These are phyloP conservation scores for Epichloe hybrida DNA, from an alignment of 2,329 filamentous ascomycete genomes.

Conservation along the genomic window DNA sequence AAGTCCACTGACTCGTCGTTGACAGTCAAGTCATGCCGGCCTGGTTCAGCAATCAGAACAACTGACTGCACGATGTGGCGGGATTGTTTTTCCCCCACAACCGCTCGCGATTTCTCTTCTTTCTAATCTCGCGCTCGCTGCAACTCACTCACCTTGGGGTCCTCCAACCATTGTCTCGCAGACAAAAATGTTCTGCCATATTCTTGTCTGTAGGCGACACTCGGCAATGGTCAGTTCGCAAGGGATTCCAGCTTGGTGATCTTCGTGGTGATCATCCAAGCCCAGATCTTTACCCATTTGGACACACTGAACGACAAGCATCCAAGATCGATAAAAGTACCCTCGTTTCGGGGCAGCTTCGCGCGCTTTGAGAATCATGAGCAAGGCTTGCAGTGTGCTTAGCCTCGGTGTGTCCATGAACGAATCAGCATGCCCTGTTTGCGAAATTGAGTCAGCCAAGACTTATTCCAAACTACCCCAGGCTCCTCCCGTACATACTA, in stretches of 20 bases:
- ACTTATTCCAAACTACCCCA: background rate
- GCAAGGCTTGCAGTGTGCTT: constrained; percentile 80
- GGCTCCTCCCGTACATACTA: constrained; percentile 34
- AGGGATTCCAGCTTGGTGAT: constrained; percentile 56
- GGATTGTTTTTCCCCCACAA: background rate
- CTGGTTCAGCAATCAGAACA: constrained; percentile 25
- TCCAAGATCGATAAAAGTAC: constrained; percentile 96
- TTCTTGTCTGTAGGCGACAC: constrained; percentile 69
- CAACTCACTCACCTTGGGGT: constrained; percentile 55
- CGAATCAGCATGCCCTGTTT: constrained; percentile 69
- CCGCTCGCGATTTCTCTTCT: background rate
- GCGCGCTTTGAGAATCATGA: constrained; percentile 79
- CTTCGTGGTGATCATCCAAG: constrained; percentile 71
- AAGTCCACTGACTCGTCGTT: constrained; percentile 66
- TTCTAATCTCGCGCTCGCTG: too few relatives aligned
- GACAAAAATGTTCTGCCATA: constrained; percentile 81
- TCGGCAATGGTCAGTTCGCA: constrained; percentile 61
- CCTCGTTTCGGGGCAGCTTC: constrained; percentile 87
- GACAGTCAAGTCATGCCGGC: constrained; percentile 67
- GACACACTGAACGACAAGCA: constrained; percentile 82
- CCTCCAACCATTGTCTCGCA: constrained; percentile 89
- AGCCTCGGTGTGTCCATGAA: constrained; percentile 87
- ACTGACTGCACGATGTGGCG: background rate
- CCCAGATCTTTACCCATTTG: constrained; percentile 89
- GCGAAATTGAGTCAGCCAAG: background rate